Evolutionary conservation across 257 asterid species (phyloP).

Genomic region (Cinchona pubescens): DNA sequence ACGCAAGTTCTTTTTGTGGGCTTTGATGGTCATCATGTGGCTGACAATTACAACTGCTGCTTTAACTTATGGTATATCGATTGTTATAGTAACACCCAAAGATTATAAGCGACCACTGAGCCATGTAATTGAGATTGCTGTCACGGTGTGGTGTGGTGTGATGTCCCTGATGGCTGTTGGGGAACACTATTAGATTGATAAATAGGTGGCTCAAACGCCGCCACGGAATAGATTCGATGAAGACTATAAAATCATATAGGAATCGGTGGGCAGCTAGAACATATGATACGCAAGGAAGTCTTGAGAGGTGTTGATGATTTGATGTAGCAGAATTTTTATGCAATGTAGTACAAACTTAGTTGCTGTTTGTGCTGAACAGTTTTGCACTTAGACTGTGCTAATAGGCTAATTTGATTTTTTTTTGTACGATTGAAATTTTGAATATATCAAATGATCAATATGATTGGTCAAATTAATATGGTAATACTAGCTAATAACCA

Average conservation of each 20-base stretch:
- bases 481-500: too few relatives aligned
- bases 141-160: slow-evolving; percentile 33
- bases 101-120: slow-evolving; percentile 15
- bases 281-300: background rate
- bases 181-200: slow-evolving; percentile 32
- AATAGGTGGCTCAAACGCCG: slow-evolving; percentile 29
- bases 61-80: slow-evolving; percentile 29
- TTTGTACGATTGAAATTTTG: too few relatives aligned
- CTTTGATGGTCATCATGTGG: slow-evolving; percentile 55
- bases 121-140: slow-evolving; percentile 18
- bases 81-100: slow-evolving; percentile 28
- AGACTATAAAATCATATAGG: slow-evolving; percentile 8
- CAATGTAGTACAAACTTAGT: too few relatives aligned
- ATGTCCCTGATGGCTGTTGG: slow-evolving; percentile 33
- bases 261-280: background rate
- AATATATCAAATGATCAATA: too few relatives aligned
- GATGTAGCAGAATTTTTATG: too few relatives aligned
- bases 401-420: too few relatives aligned
- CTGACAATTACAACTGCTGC: slow-evolving; percentile 33
- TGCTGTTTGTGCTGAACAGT: too few relatives aligned
- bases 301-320: background rate
- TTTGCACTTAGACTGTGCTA: too few relatives aligned
- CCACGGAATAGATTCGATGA: slow-evolving; percentile 16
- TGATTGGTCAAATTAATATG: too few relatives aligned
- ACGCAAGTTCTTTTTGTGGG: slow-evolving; percentile 37